Base-by-base conservation (phyloP, 805 yeast species). In the Yarrowia hollandica region DNA sequence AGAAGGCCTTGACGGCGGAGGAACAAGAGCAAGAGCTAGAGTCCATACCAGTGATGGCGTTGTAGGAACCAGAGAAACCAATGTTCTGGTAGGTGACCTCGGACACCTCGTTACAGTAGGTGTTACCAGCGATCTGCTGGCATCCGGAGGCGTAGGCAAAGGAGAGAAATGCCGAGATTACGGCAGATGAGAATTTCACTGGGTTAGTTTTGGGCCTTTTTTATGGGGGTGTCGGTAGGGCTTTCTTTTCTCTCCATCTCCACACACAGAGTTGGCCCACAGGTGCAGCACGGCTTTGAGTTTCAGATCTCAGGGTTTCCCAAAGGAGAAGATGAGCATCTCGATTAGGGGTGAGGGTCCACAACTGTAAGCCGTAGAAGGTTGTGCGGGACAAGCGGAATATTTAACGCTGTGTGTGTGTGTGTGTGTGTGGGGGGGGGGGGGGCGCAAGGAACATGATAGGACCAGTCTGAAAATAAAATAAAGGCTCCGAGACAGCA, bases 51-150 rank as follows among this genome's bases (percentile, higher is more conserved):
- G 91, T 85, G 65, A 94, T 90, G 65, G 86, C 91, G 66, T 77
- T 68, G 77, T 88, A 94, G 19, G 90, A 75, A 65, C 97, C 97
- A 19, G 94, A 80, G 73, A 79, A 89, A 31, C 98, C 98, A 61
- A 94, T 81, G 65, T 83, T 83, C 44, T 77, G 64, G 78, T 87
- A 89, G 61, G 77, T 75, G 62, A 88, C 78, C 63, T 88, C 91
- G 62, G 74, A 68, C 56, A 88, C 88, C 64, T 82, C 74, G 64
- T 81, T 74, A 77, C 97, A 90, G 82, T 86, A 91, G 79, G 85
- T 86, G 78, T 89, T 89, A 66, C 97, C 96, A 64, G 74, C 79
- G 37, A 77, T 79, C 18, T 62, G 54, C 38, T 54, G 60, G 57
- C 66, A 64, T n/a, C 59, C 62, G 44, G 58, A 25, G 25, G 55